Evolutionary conservation across 176 grass and related monocot genomes (phyloP).

Genomic region (Rhynchospora tenuis): DNA sequence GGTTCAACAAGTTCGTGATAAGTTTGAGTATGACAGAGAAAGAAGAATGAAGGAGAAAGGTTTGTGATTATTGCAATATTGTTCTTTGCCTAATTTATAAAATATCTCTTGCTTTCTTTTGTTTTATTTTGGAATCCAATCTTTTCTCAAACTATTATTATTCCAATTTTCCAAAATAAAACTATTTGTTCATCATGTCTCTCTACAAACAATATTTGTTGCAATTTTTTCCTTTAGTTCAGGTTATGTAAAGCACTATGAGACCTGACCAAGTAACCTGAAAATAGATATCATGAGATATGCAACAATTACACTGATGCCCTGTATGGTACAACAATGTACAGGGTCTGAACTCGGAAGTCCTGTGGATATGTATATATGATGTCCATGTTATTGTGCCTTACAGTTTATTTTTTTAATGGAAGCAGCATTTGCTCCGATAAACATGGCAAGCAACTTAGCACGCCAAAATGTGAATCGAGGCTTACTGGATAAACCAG

Average conservation of each 20-base stretch:
- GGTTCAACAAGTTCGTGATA: slow-evolving; percentile 87
- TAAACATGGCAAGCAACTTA: slow-evolving; percentile 17
- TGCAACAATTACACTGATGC: neutral
- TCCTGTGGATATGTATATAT: neutral
- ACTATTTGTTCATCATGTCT: neutral
- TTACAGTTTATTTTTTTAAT: neutral
- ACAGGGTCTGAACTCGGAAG: neutral
- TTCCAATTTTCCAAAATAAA: neutral
- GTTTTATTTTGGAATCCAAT: neutral
- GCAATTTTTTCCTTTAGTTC: neutral
- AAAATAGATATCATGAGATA: neutral
- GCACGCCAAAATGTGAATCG: neutral
- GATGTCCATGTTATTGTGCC: neutral
- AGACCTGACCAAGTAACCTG: neutral
- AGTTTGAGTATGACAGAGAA: slow-evolving; percentile 98
- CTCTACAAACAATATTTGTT: neutral
- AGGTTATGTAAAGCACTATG: neutral
- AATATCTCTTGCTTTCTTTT: neutral
- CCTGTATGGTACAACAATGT: neutral
- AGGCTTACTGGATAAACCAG: no score
- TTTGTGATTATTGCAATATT: slow-evolving; percentile 25
- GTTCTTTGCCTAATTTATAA: neutral
- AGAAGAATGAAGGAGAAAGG: slow-evolving; percentile 81
- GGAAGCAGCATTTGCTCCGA: slow-evolving; percentile 38
- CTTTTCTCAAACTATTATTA: neutral